Evolutionary conservation across 805 yeast genomes (phyloP).

Genomic region (Nakazawaea wickerhamii): DNA sequence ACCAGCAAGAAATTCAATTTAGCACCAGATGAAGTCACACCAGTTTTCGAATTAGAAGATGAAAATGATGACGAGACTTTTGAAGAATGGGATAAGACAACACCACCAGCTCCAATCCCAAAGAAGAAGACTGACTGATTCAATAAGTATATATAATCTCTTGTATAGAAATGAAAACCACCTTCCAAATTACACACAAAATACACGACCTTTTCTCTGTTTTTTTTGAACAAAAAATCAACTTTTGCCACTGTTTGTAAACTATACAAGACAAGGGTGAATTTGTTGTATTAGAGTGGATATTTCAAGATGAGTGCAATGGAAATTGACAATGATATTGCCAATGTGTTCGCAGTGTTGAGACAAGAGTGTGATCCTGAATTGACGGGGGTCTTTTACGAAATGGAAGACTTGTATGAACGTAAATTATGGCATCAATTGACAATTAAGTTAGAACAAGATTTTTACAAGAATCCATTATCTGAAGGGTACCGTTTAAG

Average conservation of each 20-base stretch:
- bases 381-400: slow-evolving; percentile 53
- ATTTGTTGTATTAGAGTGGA: too few relatives aligned
- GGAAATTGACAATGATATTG: slow-evolving; percentile 30
- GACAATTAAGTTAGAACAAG: slow-evolving; percentile 54
- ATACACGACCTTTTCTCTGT: background rate
- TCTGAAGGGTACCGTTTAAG: slow-evolving; percentile 54
- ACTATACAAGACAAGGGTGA: too few relatives aligned
- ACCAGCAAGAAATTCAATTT: background rate
- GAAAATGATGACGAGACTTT: slow-evolving; percentile 13
- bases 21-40: slow-evolving; percentile 7
- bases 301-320: slow-evolving; percentile 11
- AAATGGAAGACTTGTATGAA: slow-evolving; percentile 80
- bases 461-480: slow-evolving; percentile 52
- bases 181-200: too few relatives aligned
- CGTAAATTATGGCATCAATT: slow-evolving; percentile 94
- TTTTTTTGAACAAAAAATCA: too few relatives aligned
- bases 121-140: slow-evolving; percentile 18
- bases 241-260: too few relatives aligned
- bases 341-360: slow-evolving; percentile 49
- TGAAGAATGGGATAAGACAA: slow-evolving; percentile 10
- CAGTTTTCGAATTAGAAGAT: slow-evolving; percentile 15
- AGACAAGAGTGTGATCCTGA: slow-evolving; percentile 65
- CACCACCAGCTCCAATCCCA: slow-evolving; percentile 15
- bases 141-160: slow-evolving; percentile 10
- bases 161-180: slow-evolving; percentile 2